Percentiles rank a stretch among this genome's conserved stretches.
Evolutionary conservation across 352 stramenopile species (phyloP).

Genomic region (Phytopythium helicoides): DNA sequence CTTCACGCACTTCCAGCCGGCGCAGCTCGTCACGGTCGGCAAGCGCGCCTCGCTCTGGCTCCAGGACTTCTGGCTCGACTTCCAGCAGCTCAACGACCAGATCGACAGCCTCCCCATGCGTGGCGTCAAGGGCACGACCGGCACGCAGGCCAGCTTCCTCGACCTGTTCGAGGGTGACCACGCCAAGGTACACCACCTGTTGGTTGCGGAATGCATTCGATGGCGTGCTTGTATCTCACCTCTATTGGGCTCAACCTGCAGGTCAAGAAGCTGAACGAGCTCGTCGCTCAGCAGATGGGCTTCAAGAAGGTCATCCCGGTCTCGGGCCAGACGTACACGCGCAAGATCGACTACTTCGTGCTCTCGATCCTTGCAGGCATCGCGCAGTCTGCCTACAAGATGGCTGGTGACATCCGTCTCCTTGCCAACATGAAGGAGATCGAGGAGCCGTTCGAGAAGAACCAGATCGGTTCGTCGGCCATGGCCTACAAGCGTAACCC

Average conservation of each 20-base stretch:
- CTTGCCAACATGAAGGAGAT: slow-evolving; percentile 99
- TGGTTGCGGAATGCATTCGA: background rate
- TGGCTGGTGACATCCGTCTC: slow-evolving; percentile 98
- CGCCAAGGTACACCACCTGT: slow-evolving; percentile 82
- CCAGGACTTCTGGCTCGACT: slow-evolving; percentile 97
- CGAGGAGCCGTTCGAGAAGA: slow-evolving; percentile 93
- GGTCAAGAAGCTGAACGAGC: slow-evolving; percentile 96
- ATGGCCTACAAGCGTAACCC: slow-evolving; percentile 99
- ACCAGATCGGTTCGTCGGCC: slow-evolving; percentile 96
- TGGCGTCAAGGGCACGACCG: slow-evolving; percentile 98
- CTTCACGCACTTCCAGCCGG: slow-evolving; percentile 99
- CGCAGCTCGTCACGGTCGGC: slow-evolving; percentile 98
- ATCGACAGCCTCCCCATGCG: slow-evolving; percentile 96
- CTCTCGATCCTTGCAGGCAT: slow-evolving; percentile 96
- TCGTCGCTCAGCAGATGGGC: slow-evolving; percentile 96
- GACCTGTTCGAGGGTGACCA: slow-evolving; percentile 99
- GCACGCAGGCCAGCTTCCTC: slow-evolving; percentile 98
- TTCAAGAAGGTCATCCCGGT: slow-evolving; percentile 97
- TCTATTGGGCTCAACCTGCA: slow-evolving; percentile 2
- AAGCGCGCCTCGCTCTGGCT: slow-evolving; percentile 98
- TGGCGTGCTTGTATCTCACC: background rate
- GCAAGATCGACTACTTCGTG: slow-evolving; percentile 98
- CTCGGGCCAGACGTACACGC: slow-evolving; percentile 98
- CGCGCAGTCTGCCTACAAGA: slow-evolving; percentile 98
- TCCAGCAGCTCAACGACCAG: slow-evolving; percentile 93